Conservation (phyloP, 2,329 filamentous ascomycete genomes). For the Botryotinia convoluta region DNA sequence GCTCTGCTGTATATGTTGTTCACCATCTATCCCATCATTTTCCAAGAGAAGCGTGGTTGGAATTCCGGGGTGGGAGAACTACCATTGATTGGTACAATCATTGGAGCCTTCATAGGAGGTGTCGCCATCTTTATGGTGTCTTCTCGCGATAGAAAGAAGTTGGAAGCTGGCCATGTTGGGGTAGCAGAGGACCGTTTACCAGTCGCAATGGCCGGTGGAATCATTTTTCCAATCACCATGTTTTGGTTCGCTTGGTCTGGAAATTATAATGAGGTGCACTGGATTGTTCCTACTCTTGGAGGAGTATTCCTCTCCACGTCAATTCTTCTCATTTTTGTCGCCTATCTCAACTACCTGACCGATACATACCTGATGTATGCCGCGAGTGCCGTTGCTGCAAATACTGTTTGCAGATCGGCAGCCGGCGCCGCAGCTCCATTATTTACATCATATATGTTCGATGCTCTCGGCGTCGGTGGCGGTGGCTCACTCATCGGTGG, state of each 20-base stretch:
- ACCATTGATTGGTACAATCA: slow-evolving; percentile 63
- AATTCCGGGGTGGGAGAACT: slow-evolving; percentile 55
- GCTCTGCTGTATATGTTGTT: slow-evolving; percentile 36
- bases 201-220: slow-evolving; percentile 52
- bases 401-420: slow-evolving; percentile 57
- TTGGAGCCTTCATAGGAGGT: slow-evolving; percentile 43
- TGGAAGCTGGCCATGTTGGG: slow-evolving; percentile 32
- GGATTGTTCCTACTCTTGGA: slow-evolving; percentile 47
- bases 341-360: slow-evolving; percentile 55
- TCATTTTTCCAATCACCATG: slow-evolving; percentile 51
- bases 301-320: slow-evolving; percentile 43
- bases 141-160: slow-evolving; percentile 39
- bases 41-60: slow-evolving; percentile 43
- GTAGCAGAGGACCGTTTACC: slow-evolving; percentile 50
- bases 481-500: slow-evolving; percentile 49
- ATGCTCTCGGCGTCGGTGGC: slow-evolving; percentile 50
- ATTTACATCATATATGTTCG: slow-evolving; percentile 50
- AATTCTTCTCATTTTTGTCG: slow-evolving; percentile 50
- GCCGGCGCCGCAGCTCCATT: slow-evolving; percentile 65
- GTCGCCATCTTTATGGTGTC: slow-evolving; percentile 47
- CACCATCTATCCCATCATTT: slow-evolving; percentile 36
- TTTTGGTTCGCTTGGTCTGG: slow-evolving; percentile 53
- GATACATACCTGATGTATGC: slow-evolving; percentile 44
- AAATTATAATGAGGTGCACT: slow-evolving; percentile 47
- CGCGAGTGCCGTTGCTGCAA: slow-evolving; percentile 57